Evolutionary conservation across 495 filamentous ascomycete genomes (phyloP).

Genomic region (Penicillium riverlandense): DNA sequence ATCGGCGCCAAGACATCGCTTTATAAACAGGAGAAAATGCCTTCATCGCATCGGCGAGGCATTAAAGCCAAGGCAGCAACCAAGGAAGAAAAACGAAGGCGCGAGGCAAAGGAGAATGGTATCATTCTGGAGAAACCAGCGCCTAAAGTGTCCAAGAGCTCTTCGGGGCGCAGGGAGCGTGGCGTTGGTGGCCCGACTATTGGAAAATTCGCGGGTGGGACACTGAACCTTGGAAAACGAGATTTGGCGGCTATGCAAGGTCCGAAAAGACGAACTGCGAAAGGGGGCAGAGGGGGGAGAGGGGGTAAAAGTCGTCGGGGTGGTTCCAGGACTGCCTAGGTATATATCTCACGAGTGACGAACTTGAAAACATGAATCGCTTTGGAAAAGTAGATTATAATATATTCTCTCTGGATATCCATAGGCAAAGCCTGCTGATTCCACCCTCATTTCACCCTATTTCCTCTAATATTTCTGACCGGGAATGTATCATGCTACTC

Average conservation of each 20-base stretch:
- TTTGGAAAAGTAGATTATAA: too few relatives aligned
- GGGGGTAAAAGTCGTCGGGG: slow-evolving; percentile 9
- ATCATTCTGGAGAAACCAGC: slow-evolving; percentile 73
- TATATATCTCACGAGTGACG: too few relatives aligned
- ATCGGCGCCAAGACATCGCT: slow-evolving; percentile 73
- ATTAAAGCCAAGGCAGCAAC: slow-evolving; percentile 57
- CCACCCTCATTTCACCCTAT: too few relatives aligned
- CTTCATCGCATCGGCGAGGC: slow-evolving; percentile 69
- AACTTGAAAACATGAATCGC: too few relatives aligned
- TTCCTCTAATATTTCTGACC: too few relatives aligned
- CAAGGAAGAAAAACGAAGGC: slow-evolving; percentile 63
- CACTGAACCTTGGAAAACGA: slow-evolving; percentile 67
- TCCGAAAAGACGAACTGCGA: slow-evolving; percentile 31
- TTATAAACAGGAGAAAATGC: slow-evolving; percentile 73
- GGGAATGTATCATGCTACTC: too few relatives aligned
- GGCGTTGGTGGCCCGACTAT: slow-evolving; percentile 68
- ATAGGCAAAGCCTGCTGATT: too few relatives aligned
- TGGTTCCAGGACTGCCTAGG: neutral
- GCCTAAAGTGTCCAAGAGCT: slow-evolving; percentile 34
- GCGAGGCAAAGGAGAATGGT: slow-evolving; percentile 81
- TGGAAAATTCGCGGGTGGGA: slow-evolving; percentile 73
- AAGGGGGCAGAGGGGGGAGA: slow-evolving; percentile 21
- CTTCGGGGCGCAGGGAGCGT: slow-evolving; percentile 47
- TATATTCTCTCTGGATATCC: too few relatives aligned
- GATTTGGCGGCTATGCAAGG: slow-evolving; percentile 62